Percentiles rank a stretch among this genome's conserved stretches.
phyloP scores from a whole-genome alignment of 192 early-diverging fungal species.

The Coemansia sp. region DNA sequence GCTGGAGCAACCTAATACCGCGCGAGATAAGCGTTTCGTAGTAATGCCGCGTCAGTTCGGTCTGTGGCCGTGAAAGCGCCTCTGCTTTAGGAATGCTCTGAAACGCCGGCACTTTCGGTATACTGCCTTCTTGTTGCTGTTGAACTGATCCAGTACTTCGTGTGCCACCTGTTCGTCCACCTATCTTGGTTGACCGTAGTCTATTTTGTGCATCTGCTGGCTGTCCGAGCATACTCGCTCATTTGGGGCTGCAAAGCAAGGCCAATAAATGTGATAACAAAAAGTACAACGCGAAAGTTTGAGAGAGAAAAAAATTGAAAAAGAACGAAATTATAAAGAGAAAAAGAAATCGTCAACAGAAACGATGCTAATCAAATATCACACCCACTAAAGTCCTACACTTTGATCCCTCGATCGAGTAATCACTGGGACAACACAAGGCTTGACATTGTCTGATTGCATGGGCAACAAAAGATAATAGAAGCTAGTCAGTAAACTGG shows the following conservation, averaged over 20 bases:
- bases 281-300: background rate
- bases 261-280: background rate
- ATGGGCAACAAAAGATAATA: too few relatives aligned
- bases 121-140: background rate
- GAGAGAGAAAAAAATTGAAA: background rate
- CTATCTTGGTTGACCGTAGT: constrained; percentile 9
- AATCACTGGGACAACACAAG: background rate
- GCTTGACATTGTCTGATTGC: background rate
- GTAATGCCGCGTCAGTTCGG: constrained; percentile 26
- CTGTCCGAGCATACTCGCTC: constrained; percentile 18
- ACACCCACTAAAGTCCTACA: background rate
- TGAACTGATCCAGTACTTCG: background rate
- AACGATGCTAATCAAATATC: background rate
- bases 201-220: constrained; percentile 22
- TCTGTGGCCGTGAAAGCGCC: constrained; percentile 23
- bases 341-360: background rate
- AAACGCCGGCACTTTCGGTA: background rate
- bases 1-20: constrained; percentile 39
- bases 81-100: background rate
- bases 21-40: constrained; percentile 48
- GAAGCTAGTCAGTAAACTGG: too few relatives aligned
- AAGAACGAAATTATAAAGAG: background rate
- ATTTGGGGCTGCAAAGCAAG: background rate
- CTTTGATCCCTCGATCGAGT: background rate
- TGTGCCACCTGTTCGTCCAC: background rate